Percentiles rank a stretch among this genome's conserved stretches.
Evolutionary conservation across 2,329 filamentous ascomycete species (phyloP).

Genomic region (Colletotrichum abscissum): DNA sequence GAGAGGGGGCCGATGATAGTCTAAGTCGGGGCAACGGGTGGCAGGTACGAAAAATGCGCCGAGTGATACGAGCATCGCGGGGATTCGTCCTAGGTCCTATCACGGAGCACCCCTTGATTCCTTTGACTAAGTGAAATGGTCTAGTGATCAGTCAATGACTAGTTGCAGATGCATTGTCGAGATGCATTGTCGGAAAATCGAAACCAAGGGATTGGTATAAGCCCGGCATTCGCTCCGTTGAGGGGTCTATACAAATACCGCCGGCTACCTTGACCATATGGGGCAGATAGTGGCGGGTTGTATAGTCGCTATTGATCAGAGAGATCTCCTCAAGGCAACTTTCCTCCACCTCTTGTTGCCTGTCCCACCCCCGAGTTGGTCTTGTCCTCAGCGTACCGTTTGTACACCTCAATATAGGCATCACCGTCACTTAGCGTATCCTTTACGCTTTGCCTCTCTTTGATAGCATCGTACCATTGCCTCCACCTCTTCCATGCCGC

Average conservation of each 20-base stretch:
- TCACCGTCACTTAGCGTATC: conserved; percentile 76
- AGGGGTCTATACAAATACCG: background rate
- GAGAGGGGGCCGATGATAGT: conserved; percentile 8
- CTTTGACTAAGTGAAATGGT: too few relatives aligned
- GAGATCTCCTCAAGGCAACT: conserved; percentile 61
- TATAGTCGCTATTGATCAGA: background rate
- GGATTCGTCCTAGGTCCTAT: background rate
- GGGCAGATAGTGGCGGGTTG: background rate
- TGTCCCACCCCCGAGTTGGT: conserved; percentile 71
- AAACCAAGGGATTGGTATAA: background rate
- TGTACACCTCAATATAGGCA: conserved; percentile 76
- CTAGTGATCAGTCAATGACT: background rate
- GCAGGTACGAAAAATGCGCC: too few relatives aligned
- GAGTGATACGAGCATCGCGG: background rate
- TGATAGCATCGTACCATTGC: conserved; percentile 71
- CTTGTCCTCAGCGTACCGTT: conserved; percentile 73
- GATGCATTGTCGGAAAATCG: background rate
- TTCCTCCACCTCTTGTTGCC: conserved; percentile 71
- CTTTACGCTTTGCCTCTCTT: conserved; percentile 69
- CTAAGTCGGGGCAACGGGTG: too few relatives aligned
- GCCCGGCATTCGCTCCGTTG: background rate
- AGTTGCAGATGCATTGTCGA: background rate
- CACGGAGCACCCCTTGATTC: background rate
- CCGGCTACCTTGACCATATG: background rate
- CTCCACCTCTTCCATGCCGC: conserved; percentile 73